Conservation (phyloP, 1,284 basidiomycete genomes). For the Apiotrichum domesticum region DNA sequence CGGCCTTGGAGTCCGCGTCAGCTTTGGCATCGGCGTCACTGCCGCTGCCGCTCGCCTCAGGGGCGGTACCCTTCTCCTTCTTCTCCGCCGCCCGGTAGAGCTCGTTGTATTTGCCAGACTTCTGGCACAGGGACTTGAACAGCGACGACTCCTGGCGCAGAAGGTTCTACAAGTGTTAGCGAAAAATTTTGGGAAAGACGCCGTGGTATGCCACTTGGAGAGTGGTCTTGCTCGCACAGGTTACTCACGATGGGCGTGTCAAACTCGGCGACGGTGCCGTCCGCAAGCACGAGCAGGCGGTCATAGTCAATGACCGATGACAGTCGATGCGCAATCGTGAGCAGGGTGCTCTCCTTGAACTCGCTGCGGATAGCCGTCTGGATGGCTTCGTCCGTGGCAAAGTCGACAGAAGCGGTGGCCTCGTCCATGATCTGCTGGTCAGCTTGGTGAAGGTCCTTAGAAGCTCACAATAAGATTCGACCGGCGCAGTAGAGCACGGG, state of each 20-base stretch:
- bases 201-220: not conserved
- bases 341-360: conserved; percentile 65
- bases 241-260: conserved; percentile 62
- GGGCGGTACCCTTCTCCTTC: conserved; percentile 27
- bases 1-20: not conserved
- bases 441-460: not conserved
- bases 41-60: not conserved
- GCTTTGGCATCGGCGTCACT: not conserved
- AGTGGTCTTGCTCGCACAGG: too few relatives aligned
- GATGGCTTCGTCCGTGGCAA: conserved; percentile 62
- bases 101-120: conserved; percentile 69
- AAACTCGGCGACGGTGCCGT: conserved; percentile 70
- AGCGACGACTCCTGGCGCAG: conserved; percentile 66
- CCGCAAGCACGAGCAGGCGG: conserved; percentile 70
- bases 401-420: conserved; percentile 73
- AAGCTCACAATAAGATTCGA: conserved; percentile 60
- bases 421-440: conserved; percentile 62
- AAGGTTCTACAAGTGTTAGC: conserved; percentile 49
- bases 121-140: conserved; percentile 73
- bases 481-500: conserved; percentile 63
- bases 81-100: conserved; percentile 41
- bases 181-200: too few relatives aligned
- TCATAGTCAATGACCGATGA: conserved; percentile 68
- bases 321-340: conserved; percentile 77
- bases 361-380: conserved; percentile 73